phyloP scores from a whole-genome alignment of 331 rosid species.

The Erythrophleum ivorense region DNA sequence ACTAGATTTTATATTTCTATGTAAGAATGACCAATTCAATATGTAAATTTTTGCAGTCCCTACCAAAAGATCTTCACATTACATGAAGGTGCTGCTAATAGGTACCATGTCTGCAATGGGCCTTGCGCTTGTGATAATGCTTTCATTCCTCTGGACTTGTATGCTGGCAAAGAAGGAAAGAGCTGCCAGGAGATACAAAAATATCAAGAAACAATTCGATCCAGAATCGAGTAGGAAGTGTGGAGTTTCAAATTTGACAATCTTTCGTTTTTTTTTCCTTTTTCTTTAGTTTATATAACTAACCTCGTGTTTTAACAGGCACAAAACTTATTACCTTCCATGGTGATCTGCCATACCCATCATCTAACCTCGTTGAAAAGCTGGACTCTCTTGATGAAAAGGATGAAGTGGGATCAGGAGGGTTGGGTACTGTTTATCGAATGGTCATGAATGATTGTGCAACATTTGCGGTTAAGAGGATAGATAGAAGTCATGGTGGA shows the following conservation, averaged over 20 bases:
- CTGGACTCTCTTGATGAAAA: conserved; percentile 82
- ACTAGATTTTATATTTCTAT: not conserved
- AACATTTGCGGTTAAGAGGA: conserved; percentile 86
- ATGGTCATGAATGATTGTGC: conserved; percentile 96
- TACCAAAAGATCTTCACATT: conserved; percentile 70
- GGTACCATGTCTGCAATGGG: conserved; percentile 74
- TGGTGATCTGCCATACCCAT: conserved; percentile 90
- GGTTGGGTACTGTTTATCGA: conserved; percentile 88
- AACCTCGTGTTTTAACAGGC: conserved; percentile 54
- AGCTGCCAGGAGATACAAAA: conserved; percentile 65
- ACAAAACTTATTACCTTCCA: conserved; percentile 94
- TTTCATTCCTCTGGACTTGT: conserved; percentile 76
- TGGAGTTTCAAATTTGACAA: conserved; percentile 31
- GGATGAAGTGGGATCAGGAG: conserved; percentile 89
- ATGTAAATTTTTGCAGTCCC: conserved; percentile 64
- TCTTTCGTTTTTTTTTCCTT: too few species aligned
- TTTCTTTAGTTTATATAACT: not conserved
- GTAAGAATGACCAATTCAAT: not conserved
- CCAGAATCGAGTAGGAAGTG: conserved; percentile 64
- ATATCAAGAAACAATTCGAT: conserved; percentile 79
- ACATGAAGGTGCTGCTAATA: conserved; percentile 72
- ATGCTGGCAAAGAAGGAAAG: conserved; percentile 77
- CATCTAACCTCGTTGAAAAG: conserved; percentile 85
- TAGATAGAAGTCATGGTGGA: conserved; percentile 78
- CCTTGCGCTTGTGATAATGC: conserved; percentile 58